These are phyloP conservation scores for Grifola frondosa DNA, from an alignment of 1,284 basidiomycete species.

Conservation along the genomic window DNA sequence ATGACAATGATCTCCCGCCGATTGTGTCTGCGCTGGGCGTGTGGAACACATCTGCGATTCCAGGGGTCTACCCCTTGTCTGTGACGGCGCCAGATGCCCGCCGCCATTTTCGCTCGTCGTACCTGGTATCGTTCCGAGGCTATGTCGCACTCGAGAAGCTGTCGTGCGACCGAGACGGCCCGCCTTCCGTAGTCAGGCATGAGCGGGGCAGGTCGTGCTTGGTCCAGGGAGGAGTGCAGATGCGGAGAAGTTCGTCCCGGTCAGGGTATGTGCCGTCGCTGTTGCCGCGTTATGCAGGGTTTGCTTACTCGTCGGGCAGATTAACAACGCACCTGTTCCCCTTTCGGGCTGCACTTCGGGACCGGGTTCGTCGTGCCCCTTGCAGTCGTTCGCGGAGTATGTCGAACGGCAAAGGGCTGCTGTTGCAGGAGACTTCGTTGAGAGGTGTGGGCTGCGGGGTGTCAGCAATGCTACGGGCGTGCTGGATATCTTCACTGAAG, in stretches of 20 bases:
- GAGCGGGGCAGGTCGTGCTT: slow-evolving; percentile 14
- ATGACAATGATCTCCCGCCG: slow-evolving; percentile 45
- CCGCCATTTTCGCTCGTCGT: slow-evolving; percentile 39
- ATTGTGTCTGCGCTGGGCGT: slow-evolving; percentile 42
- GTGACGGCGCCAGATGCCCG: slow-evolving; percentile 27
- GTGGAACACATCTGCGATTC: slow-evolving; percentile 37
- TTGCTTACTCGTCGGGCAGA: slow-evolving; percentile 20
- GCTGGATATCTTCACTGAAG: slow-evolving; percentile 24
- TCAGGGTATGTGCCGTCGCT: slow-evolving; percentile 28
- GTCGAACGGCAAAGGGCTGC: slow-evolving; percentile 26
- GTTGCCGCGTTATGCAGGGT: background rate
- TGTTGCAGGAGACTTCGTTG: slow-evolving; percentile 38
- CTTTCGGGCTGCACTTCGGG: slow-evolving; percentile 39
- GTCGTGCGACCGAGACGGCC: slow-evolving; percentile 27
- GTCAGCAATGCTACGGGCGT: slow-evolving; percentile 32
- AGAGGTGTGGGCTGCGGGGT: slow-evolving; percentile 35
- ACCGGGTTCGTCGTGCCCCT: slow-evolving; percentile 37
- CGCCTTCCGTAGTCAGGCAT: slow-evolving; percentile 18
- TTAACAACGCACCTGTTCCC: slow-evolving; percentile 39
- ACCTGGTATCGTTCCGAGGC: slow-evolving; percentile 41
- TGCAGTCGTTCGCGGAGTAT: slow-evolving; percentile 33
- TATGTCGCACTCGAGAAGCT: slow-evolving; percentile 42
- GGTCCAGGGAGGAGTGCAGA: slow-evolving; percentile 12
- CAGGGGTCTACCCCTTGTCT: slow-evolving; percentile 37
- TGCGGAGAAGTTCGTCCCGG: slow-evolving; percentile 33